Evolutionary conservation across 495 filamentous ascomycete genomes (phyloP).

Genomic region (Lichina pygmaea): DNA sequence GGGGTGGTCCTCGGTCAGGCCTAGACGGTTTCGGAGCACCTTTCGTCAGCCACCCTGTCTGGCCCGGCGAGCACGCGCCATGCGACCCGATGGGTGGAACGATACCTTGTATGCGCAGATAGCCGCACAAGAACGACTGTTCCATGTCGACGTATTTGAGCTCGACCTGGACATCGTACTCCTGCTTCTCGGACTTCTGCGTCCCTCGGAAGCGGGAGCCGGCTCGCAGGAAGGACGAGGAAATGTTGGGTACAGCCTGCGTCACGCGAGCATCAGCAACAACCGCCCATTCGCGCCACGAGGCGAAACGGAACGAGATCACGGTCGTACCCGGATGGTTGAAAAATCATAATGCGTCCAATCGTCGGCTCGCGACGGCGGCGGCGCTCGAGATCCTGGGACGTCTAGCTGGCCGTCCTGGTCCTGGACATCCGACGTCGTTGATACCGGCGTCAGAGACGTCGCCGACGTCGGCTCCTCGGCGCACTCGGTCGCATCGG

Average conservation of each 20-base stretch:
- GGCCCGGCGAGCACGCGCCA: no score
- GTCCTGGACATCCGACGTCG: background rate
- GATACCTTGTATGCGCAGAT: conserved; percentile 84
- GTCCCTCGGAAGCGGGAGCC: conserved; percentile 76
- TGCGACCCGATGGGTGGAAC: conserved; percentile 1
- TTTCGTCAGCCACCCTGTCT: background rate
- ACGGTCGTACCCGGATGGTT: conserved; percentile 28
- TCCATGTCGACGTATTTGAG: conserved; percentile 89
- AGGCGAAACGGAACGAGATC: background rate
- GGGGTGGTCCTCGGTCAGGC: conserved; percentile 82
- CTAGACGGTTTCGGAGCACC: conserved; percentile 15
- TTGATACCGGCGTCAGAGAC: background rate
- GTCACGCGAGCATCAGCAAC: background rate
- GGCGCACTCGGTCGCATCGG: background rate
- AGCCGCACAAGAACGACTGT: conserved; percentile 88
- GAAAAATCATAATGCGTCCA: conserved; percentile 38
- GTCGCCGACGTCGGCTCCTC: background rate
- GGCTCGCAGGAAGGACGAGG: conserved; percentile 65
- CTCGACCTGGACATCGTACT: conserved; percentile 88
- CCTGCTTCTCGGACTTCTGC: conserved; percentile 70
- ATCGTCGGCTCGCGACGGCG: background rate
- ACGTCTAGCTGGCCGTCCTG: no score
- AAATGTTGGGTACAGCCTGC: conserved; percentile 29
- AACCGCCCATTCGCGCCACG: background rate
- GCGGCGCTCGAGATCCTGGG: no score